Base-by-base conservation (phyloP, 163 green algal genomes). In the Smithsoniella earleae region DNA sequence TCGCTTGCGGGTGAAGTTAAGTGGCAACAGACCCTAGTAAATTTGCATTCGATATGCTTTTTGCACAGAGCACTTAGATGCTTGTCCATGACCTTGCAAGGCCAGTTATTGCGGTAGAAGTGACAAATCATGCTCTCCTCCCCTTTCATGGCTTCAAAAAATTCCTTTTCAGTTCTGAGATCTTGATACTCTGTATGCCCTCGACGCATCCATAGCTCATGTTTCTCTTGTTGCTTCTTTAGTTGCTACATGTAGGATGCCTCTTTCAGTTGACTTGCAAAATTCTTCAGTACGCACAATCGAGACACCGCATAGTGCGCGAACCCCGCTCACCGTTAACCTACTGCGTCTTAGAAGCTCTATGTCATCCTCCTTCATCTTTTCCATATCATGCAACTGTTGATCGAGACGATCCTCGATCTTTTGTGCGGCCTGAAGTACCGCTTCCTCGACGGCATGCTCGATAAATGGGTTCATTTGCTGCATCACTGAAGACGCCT, bases 51-150 rank as follows among this genome's bases (percentile, higher is more conserved):
- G 30, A 97, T 44, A 81, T 99, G 94, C 62, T 86, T 80, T 66
- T 78, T 79, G 16, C 85, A 82, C n/a, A 99, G 79, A 5, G 87
- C 76, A 0, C 46, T 34, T 4, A 99, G 34, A 77, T 98, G 94
- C 84, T 95, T 96, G 84, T 98, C 92, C 83, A 99, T 91, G 3
- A 98, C 89, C 87, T 96, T 92, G 87, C 94, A 99, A 3, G 94
- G 94, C 84, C 86, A 92, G 78, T 90, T 96, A 27, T 93, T 82
- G 5, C 93, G 76, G 77, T 89, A 97, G 72, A 99, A 99, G 74
- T 97, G 94, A 78, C 86, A 95, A 0, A 99, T 82, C 82, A 96
- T 87, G 31, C 91, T 80, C 36, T 95, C 90, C 76, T 96, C 90
- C 0, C 83, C 84, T 76, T 98, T 98, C 78, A 95, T 91, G 52